Percentiles rank a stretch among this genome's conserved stretches.
phyloP scores from a whole-genome alignment of 148 eudicot species.

The Cornus suecica region DNA sequence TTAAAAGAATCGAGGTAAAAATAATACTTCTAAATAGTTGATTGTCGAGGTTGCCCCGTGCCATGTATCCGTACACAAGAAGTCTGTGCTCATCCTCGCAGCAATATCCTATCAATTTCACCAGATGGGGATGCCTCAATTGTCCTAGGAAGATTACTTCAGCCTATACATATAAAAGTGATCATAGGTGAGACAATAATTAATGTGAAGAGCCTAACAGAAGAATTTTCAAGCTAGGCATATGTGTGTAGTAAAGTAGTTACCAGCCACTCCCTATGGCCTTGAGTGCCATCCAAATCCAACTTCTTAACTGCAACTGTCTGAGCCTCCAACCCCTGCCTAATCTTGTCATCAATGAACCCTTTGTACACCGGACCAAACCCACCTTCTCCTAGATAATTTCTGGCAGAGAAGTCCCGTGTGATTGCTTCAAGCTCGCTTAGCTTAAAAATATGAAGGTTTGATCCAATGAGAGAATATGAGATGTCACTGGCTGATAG shows the following conservation, averaged over 20 bases:
- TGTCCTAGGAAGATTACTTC: slow-evolving; percentile 85
- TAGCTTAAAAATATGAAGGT: slow-evolving; percentile 59
- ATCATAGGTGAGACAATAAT: too few species aligned
- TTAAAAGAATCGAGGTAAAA: not conserved
- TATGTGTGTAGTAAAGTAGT: slow-evolving; percentile 9
- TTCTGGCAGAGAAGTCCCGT: slow-evolving; percentile 50
- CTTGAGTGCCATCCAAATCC: slow-evolving; percentile 81
- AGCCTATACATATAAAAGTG: slow-evolving; percentile 35
- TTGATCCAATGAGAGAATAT: slow-evolving; percentile 51
- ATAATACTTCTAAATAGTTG: slow-evolving; percentile 70
- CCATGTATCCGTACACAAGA: slow-evolving; percentile 81
- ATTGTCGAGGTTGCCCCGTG: slow-evolving; percentile 67
- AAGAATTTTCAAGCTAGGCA: too few species aligned
- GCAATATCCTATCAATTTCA: slow-evolving; percentile 81
- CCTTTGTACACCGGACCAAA: slow-evolving; percentile 94
- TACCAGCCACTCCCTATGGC: slow-evolving; percentile 92
- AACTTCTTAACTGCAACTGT: slow-evolving; percentile 81
- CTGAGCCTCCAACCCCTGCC: slow-evolving; percentile 69
- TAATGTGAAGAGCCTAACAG: too few species aligned
- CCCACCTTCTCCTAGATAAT: slow-evolving; percentile 88
- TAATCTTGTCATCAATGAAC: slow-evolving; percentile 54
- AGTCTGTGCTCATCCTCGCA: slow-evolving; percentile 84
- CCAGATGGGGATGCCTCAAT: slow-evolving; percentile 76
- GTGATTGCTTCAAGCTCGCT: slow-evolving; percentile 69
- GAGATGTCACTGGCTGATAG: slow-evolving; percentile 56